Evolutionary conservation across 257 asterid species (phyloP), one percentile per base, ranked within the genome.

Genomic region (Thymus mandschuricus): DNA sequence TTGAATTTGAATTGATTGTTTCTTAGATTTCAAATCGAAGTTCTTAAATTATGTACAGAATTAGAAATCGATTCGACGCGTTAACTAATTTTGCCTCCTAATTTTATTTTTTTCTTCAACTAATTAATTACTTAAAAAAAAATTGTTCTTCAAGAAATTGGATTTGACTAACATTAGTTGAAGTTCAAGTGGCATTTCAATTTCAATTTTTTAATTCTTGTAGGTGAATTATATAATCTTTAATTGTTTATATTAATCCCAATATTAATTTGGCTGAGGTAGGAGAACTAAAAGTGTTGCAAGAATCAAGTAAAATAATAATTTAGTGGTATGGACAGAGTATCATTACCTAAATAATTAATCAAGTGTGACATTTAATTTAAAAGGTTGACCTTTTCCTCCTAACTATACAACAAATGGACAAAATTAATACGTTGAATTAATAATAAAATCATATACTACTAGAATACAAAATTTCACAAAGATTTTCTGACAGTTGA

Each of bases 221-320:
- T 49, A 49, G 41, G 41, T 38, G 5, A 49, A 49, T 49, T 13
- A 49, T 49, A 44, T 8, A 4, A 15, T 3, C 27, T 49, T 49
- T 3, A 4, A 10, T 7, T 49, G 21, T 49, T 13, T 49, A 49
- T 49, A 49, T 27, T 15, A 51, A 51, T 51, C 15, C 45, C 57
- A 45, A 46, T 12, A 28, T 41, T 10, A 29, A 67, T 48, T 64
- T 13, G 74, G 55, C 21, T 61, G 31, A 59, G 52, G 79, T 60
- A 50, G 79, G 75, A 75, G 70, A 75, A 52, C 74, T 75, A 75
- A 38, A 66, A 66, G 48, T 13, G 56, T 10, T 10, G 33, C 64
- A 27, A 75, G 29, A 54, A 69, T 45, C 61, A 38, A 63, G 60
- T 6, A 58, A 67, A 46, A 35, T 48, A 59, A 59, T 35, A 2